phyloP scores from a whole-genome alignment of 768 basidiomycete species.

The Trametes punicea region DNA sequence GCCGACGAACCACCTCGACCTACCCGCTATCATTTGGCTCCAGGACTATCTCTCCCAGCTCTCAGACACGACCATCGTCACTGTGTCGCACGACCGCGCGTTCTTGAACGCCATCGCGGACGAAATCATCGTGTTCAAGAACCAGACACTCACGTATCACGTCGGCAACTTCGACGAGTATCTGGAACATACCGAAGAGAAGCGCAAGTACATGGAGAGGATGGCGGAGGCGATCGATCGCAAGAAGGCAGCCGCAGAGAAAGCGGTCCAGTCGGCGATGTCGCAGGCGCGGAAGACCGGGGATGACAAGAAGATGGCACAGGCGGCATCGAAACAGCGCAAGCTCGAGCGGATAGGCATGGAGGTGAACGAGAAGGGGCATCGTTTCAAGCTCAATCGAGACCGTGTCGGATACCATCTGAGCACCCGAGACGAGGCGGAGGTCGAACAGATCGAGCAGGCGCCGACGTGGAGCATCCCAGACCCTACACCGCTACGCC shows the following conservation, averaged over 20 bases:
- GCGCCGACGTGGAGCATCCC: conserved; percentile 20
- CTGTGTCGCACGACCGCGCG: conserved; percentile 26
- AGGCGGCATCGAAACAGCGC: conserved; percentile 9
- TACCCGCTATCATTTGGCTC: conserved; percentile 71
- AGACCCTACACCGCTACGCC: conserved; percentile 19
- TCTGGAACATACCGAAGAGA: conserved; percentile 22
- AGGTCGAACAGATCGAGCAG: conserved; percentile 20
- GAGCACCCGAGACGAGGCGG: conserved; percentile 10
- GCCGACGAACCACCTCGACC: conserved; percentile 96
- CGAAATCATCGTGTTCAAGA: conserved; percentile 22
- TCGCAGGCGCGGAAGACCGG: conserved; percentile 20
- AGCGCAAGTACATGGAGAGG: conserved; percentile 19
- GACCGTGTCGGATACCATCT: conserved; percentile 18
- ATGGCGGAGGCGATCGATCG: conserved; percentile 19
- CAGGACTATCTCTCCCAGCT: conserved; percentile 16
- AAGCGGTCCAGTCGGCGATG: conserved; percentile 20
- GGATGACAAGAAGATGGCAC: conserved; percentile 24
- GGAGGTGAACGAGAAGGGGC: conserved; percentile 24
- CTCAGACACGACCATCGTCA: conserved; percentile 19
- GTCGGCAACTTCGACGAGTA: conserved; percentile 21
- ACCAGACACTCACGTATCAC: conserved; percentile 22
- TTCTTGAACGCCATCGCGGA: conserved; percentile 24
- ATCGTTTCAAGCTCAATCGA: conserved; percentile 25
- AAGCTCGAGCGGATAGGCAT: conserved; percentile 22
- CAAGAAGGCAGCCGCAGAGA: conserved; percentile 22